Evolutionary conservation across 2,329 filamentous ascomycete species (phyloP).

Genomic region (Microthyrium microscopicum): DNA sequence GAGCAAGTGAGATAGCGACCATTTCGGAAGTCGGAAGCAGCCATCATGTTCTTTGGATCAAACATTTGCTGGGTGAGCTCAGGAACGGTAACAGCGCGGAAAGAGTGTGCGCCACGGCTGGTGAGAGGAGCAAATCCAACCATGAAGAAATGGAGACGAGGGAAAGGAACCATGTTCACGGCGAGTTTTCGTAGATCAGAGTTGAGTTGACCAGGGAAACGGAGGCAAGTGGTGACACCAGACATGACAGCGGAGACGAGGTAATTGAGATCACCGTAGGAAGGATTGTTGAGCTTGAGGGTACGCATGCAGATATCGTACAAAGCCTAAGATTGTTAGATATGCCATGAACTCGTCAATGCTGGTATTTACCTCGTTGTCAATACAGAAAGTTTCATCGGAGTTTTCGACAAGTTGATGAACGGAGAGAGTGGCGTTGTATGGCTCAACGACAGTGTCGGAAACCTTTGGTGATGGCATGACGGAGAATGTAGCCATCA

Average conservation of each 20-base stretch:
- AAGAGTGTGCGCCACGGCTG: conserved; percentile 77
- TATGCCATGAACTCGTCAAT: conserved; percentile 7
- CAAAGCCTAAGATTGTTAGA: conserved; percentile 43
- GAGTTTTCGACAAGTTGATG: conserved; percentile 99
- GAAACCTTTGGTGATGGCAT: conserved; percentile 98
- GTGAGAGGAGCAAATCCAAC: conserved; percentile 98
- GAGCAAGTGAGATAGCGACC: conserved; percentile 99
- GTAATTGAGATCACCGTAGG: conserved; percentile 98
- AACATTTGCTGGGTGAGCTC: conserved; percentile 99
- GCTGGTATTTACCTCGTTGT: conserved; percentile 61
- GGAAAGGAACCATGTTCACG: conserved; percentile 99
- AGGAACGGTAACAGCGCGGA: conserved; percentile 93
- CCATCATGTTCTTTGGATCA: conserved; percentile 99
- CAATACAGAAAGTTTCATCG: conserved; percentile 99
- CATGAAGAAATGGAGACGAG: conserved; percentile 99
- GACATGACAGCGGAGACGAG: conserved; percentile 99
- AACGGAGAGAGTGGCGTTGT: conserved; percentile 97
- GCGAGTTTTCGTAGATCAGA: conserved; percentile 98
- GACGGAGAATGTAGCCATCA: conserved; percentile 99
- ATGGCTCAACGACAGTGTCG: conserved; percentile 97
- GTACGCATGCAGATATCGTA: conserved; percentile 99
- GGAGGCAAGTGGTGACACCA: conserved; percentile 92
- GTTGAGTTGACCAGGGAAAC: conserved; percentile 99
- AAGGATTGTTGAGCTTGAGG: conserved; percentile 95
- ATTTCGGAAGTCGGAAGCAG: conserved; percentile 98